Evolutionary conservation across 2,329 filamentous ascomycete genomes (phyloP), one percentile per base, ranked within the genome.

Genomic region (Pseudocercospora pini-densiflorae): DNA sequence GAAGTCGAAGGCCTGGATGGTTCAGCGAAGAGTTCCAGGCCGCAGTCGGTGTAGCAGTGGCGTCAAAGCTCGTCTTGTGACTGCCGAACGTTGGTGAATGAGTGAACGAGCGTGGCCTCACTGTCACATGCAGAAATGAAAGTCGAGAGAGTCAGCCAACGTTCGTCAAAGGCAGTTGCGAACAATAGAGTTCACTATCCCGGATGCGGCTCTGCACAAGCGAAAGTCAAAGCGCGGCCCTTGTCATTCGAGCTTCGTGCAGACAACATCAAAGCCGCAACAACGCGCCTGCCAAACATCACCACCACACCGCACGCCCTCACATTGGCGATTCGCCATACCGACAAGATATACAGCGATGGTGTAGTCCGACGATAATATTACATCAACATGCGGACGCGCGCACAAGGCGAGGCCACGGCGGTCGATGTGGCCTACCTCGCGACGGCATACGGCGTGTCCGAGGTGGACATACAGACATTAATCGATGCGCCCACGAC

Each of bases 371-470:
- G 19, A 33, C 14, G 8, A 24, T 49, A 64, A n/a, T 27, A 49
- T 23, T 36, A 57, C 21, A 23, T 57, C 70, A 81, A 66, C 71
- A 90, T 90, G 88, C 73, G 77, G 67, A 79, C 76, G 36, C 74
- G 77, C 65, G 74, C 74, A 43, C 71, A 73, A 71, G 76, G 72
- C 62, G 80, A 83, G 82, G 74, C 69, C 40, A 83, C 83, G 69
- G 82, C 80, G 71, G 81, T 93, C 75, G 91, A 94, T 81, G 82
- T 90, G 72, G 87, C 86, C 80, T 93, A 92, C 81, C 82, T 94
- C 74, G 89, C 91, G 78, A 85, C 87, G 78, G 90, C 92, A 76
- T 87, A 91, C 75, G 86, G 87, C 76, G 81, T 94, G 77, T 86
- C 90, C 29, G 86, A 92, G 80, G 82, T 85, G 21, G 88, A 86